Conservation (phyloP, 2,329 filamentous ascomycete genomes). For the Tolypocladium ophioglossoides region DNA sequence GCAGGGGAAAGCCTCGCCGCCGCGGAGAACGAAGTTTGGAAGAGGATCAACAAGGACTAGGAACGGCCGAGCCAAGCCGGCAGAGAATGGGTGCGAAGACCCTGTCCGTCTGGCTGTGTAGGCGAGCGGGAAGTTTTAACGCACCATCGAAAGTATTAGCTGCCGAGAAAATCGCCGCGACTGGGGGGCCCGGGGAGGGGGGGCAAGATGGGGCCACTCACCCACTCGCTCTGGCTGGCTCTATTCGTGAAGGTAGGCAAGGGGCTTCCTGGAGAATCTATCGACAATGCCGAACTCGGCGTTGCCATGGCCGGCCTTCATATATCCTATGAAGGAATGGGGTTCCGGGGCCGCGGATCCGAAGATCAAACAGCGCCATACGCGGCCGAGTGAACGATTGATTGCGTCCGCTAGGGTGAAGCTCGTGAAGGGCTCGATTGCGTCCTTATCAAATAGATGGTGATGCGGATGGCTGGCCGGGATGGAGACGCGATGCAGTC, state of each 20-base stretch:
- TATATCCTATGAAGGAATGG: background rate
- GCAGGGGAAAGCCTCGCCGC: slow-evolving; percentile 47
- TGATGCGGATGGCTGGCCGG: background rate
- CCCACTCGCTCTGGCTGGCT: background rate
- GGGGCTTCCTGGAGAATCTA: background rate
- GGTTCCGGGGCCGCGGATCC: background rate
- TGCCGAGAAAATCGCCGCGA: background rate
- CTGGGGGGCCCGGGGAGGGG: background rate
- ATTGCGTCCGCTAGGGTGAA: background rate
- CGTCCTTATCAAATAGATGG: background rate
- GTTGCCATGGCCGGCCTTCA: background rate
- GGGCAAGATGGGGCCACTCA: background rate
- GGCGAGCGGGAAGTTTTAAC: background rate
- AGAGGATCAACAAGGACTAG: slow-evolving; percentile 48
- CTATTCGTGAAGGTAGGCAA: background rate
- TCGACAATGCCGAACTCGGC: background rate
- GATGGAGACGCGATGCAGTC: background rate
- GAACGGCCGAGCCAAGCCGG: background rate
- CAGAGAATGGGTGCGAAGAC: background rate
- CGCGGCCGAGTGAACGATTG: background rate
- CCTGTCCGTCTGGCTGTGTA: background rate
- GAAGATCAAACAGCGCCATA: background rate
- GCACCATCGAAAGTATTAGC: background rate
- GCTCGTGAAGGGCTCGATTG: background rate
- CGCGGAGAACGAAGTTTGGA: slow-evolving; percentile 53